A percentile compares a stretch with the other conserved stretches of the same genome.
These are phyloP conservation scores for Sistotremastrum suecicum DNA, from an alignment of 768 basidiomycete genomes.

Conservation along the genomic window DNA sequence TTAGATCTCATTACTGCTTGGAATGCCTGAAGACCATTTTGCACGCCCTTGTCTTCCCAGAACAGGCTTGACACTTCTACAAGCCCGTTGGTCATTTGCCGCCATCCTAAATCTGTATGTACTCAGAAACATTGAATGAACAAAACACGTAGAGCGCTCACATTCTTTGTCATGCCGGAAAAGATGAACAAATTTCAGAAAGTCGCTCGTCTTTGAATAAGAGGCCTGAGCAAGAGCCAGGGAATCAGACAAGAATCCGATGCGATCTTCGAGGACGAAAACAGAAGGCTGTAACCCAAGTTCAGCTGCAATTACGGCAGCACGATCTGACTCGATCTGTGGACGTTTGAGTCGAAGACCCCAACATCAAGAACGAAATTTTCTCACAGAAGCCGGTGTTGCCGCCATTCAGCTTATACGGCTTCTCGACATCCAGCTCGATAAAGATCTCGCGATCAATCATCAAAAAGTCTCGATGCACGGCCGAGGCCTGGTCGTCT, in stretches of 20 bases:
- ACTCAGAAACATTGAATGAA: no score
- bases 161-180: slow-evolving; percentile 68
- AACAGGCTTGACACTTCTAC: slow-evolving; percentile 44
- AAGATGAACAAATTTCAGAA: slow-evolving; percentile 56
- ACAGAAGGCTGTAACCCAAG: slow-evolving; percentile 49
- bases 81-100: slow-evolving; percentile 47
- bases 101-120: slow-evolving; percentile 64
- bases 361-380: no score
- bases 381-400: slow-evolving; percentile 79
- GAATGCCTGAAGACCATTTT: slow-evolving; percentile 43
- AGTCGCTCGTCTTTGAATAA: slow-evolving; percentile 58
- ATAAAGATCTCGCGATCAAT: slow-evolving; percentile 53
- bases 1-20: slow-evolving; percentile 29
- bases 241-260: slow-evolving; percentile 78
- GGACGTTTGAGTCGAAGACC: no score
- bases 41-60: slow-evolving; percentile 64
- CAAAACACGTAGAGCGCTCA: slow-evolving; percentile 18
- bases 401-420: slow-evolving; percentile 85
- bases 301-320: slow-evolving; percentile 65
- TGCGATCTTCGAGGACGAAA: slow-evolving; percentile 74
- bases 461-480: slow-evolving; percentile 46
- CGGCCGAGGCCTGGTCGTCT: slow-evolving; percentile 40
- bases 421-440: slow-evolving; percentile 51
- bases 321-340: slow-evolving; percentile 74
- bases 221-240: slow-evolving; percentile 74